Evolutionary conservation across 78 protist species (phyloP).

Genomic region (Corallochytrium limacisporum): DNA sequence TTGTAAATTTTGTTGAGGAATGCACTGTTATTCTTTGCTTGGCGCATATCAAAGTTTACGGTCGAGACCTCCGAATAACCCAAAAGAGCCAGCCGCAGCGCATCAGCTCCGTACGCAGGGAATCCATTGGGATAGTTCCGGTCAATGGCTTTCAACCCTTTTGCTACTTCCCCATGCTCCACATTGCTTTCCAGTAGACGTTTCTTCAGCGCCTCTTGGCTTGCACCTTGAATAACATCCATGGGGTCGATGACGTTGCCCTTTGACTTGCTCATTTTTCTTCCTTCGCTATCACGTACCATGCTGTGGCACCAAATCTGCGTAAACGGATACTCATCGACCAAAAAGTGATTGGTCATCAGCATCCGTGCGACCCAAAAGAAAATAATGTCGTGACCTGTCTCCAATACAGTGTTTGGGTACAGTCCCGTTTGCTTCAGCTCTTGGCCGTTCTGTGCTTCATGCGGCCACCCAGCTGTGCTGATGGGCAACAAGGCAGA

Average conservation of each 20-base stretch:
- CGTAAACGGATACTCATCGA: slow-evolving; percentile 40
- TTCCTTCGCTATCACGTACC: slow-evolving; percentile 77
- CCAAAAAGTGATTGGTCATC: too few relatives aligned
- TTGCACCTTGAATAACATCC: slow-evolving; percentile 83
- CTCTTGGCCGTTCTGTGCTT: not conserved
- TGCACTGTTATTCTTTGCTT: too few relatives aligned
- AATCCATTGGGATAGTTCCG: too few relatives aligned
- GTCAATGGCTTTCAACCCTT: too few relatives aligned
- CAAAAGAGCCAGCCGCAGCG: too few relatives aligned
- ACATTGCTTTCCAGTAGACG: too few relatives aligned
- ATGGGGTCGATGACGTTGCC: slow-evolving; percentile 97
- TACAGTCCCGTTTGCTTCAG: slow-evolving; percentile 9
- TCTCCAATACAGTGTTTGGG: slow-evolving; percentile 76
- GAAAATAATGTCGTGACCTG: slow-evolving; percentile 86
- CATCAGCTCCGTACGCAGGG: too few relatives aligned
- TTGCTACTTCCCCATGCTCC: too few relatives aligned
- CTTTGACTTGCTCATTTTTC: slow-evolving; percentile 82
- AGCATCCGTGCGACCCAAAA: slow-evolving; percentile 95
- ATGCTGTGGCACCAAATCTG: slow-evolving; percentile 37
- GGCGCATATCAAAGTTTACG: too few relatives aligned
- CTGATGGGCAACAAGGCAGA: slow-evolving; percentile 70
- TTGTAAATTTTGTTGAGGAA: too few relatives aligned
- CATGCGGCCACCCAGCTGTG: slow-evolving; percentile 44
- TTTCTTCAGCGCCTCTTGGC: too few relatives aligned
- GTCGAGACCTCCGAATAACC: too few relatives aligned